These are phyloP conservation scores for Stygiomarasmius scandens DNA, from an alignment of 1,284 basidiomycete species.

Conservation along the genomic window DNA sequence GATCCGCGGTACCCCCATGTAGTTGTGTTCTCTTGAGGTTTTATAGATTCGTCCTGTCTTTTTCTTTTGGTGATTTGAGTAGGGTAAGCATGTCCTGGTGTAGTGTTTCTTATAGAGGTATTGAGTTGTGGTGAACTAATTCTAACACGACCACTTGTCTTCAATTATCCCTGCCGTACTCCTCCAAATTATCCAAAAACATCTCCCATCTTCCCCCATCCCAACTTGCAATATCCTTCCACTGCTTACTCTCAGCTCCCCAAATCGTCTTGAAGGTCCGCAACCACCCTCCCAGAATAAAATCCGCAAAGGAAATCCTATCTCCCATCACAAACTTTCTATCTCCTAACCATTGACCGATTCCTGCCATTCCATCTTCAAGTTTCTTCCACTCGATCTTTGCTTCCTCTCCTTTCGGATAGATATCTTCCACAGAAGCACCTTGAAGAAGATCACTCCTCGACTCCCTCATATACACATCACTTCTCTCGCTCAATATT, in stretches of 20 bases:
- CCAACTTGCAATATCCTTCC: conserved; percentile 11
- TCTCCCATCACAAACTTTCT: conserved; percentile 23
- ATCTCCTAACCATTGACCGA: conserved; percentile 27
- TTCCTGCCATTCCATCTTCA: conserved; percentile 20
- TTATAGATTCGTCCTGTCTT: too few relatives aligned
- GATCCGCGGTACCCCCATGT: too few relatives aligned
- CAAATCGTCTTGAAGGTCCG: conserved; percentile 2
- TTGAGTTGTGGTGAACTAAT: too few relatives aligned
- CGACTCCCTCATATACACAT: conserved; percentile 32
- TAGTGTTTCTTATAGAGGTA: too few relatives aligned
- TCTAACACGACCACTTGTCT: too few relatives aligned
- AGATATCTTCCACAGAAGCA: conserved; percentile 28
- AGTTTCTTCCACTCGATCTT: conserved; percentile 25
- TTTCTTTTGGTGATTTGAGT: too few relatives aligned
- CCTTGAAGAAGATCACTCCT: conserved; percentile 28
- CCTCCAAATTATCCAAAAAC: not conserved
- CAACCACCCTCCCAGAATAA: conserved; percentile 8
- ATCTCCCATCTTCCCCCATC: conserved; percentile 11
- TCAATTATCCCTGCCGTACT: too few relatives aligned
- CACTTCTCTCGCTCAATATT: conserved; percentile 25
- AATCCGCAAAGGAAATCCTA: conserved; percentile 10
- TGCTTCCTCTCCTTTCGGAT: conserved; percentile 19
- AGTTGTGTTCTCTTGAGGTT: too few relatives aligned
- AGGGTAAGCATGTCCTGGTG: too few relatives aligned
- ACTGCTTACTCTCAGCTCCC: conserved; percentile 12